These are phyloP conservation scores for Lanmaoa rubissima DNA, from an alignment of 768 basidiomycete species.

Conservation along the genomic window DNA sequence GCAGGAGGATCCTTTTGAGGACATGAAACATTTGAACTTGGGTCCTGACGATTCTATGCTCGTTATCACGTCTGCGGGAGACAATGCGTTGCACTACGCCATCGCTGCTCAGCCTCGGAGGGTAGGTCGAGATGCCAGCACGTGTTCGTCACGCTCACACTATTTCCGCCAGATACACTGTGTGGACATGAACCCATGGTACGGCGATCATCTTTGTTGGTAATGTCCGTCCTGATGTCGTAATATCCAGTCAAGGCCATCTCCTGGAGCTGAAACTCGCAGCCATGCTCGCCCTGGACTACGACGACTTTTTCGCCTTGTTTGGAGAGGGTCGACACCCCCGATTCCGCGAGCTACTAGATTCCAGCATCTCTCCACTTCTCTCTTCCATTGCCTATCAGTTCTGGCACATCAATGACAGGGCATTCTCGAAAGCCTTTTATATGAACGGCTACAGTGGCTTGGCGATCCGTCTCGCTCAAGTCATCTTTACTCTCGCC, in stretches of 20 bases:
- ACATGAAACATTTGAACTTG: conserved; percentile 62
- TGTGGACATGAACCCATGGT: conserved; percentile 73
- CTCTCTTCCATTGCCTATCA: conserved; percentile 73
- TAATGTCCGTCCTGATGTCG: background rate
- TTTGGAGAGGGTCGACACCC: conserved; percentile 66
- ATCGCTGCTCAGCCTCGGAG: conserved; percentile 58
- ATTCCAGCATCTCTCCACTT: conserved; percentile 58
- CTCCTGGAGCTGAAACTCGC: conserved; percentile 79
- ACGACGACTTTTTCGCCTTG: conserved; percentile 61
- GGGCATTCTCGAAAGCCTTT: conserved; percentile 51
- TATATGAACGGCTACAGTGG: conserved; percentile 69
- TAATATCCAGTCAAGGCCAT: conserved; percentile 57
- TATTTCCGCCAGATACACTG: conserved; percentile 50
- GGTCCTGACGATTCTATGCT: conserved; percentile 63
- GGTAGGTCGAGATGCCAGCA: conserved; percentile 29
- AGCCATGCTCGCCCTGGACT: conserved; percentile 51
- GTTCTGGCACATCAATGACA: conserved; percentile 68
- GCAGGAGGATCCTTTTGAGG: conserved; percentile 72
- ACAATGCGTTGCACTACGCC: conserved; percentile 79
- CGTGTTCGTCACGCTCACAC: background rate
- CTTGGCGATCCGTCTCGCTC: conserved; percentile 62
- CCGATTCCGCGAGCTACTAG: conserved; percentile 58
- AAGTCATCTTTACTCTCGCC: conserved; percentile 55
- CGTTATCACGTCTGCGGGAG: conserved; percentile 75
- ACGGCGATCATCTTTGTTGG: background rate